Base-by-base conservation (phyloP, 2,329 filamentous ascomycete species). In the Arthrobotrys megalospora region DNA sequence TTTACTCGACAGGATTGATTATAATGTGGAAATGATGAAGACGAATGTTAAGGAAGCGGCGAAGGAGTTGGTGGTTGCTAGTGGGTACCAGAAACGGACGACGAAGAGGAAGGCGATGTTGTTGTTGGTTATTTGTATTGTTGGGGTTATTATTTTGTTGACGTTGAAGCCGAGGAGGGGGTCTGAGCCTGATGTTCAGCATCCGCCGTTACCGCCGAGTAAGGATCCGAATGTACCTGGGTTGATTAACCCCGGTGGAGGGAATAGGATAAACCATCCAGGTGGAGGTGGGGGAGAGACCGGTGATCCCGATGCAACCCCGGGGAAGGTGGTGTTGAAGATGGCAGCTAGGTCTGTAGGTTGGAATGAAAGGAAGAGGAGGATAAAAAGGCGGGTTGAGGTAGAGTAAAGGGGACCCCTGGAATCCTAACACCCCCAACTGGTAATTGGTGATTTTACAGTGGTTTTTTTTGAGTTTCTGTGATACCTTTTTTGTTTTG, bases 1-100 rank as follows among this genome's bases (percentile, higher is more conserved):
- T 12, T 92, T 96, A 89, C 88, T 97, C 21, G 94, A 97, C 84
- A 91, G 96, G 82, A 96, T 97, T 82, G 97, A 99, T 85, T 99
- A 97, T 86, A 99, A 99, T 82, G 94, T 99, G 66, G 96, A 99
- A 85, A 89, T 91, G 79, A 97, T 98, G 92, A 90, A 91, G n/a
- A 91, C 90, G 19, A 94, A 98, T 82, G 93, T 99, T 75, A 97
- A 97, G 83, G 92, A 89, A 19, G 96, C 96, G 2, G 93, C 97
- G 79, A 96, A 95, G 84, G 96, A 99, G 85, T 88, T 99, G 68
- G 93, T 90, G 79, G 90, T 96, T 71, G 90, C 96, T 12, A 94
- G 92, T 3, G 92, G 92, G 16, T 98, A 98, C 83, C 96, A 99
- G 86, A 91, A 90, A 84, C 91, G 90, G 83, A 92, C 91, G 64